Conservation (phyloP, 73 alveolate genomes). For the Diophrys appendiculata region DNA sequence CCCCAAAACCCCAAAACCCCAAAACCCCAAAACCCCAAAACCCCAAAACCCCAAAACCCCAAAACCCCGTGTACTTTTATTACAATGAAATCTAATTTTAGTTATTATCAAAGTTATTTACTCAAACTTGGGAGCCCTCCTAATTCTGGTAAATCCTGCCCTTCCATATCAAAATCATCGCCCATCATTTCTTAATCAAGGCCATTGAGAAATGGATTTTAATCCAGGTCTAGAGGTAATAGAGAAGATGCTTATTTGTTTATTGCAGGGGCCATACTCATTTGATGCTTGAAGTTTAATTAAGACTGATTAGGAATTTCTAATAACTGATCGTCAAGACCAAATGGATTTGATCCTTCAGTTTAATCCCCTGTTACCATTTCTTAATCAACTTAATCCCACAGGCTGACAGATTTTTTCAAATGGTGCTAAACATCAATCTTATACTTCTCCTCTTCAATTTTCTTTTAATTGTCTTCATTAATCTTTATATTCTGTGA, state of each 20-base stretch:
- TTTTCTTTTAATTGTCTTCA: background rate
- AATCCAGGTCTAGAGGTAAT: background rate
- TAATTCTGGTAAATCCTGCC: too few species aligned
- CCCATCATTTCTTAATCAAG: background rate
- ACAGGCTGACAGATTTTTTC: background rate
- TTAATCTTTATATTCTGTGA: background rate
- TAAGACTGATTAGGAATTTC: background rate
- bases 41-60: too few species aligned
- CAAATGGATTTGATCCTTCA: background rate
- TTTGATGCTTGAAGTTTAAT: background rate
- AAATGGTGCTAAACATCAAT: background rate
- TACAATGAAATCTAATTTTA: too few species aligned
- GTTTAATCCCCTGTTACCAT: background rate
- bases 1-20: too few species aligned
- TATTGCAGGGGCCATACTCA: background rate
- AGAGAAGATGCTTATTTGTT: background rate
- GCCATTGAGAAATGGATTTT: background rate
- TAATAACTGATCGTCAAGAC: background rate
- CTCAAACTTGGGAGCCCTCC: too few species aligned
- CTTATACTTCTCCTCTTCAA: background rate
- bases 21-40: too few species aligned
- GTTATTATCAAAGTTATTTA: too few species aligned
- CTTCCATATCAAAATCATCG: background rate
- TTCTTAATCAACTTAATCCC: background rate
- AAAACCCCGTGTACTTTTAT: too few species aligned